Conservation (phyloP, 1,284 basidiomycete genomes). For the Malassezia caprae region DNA sequence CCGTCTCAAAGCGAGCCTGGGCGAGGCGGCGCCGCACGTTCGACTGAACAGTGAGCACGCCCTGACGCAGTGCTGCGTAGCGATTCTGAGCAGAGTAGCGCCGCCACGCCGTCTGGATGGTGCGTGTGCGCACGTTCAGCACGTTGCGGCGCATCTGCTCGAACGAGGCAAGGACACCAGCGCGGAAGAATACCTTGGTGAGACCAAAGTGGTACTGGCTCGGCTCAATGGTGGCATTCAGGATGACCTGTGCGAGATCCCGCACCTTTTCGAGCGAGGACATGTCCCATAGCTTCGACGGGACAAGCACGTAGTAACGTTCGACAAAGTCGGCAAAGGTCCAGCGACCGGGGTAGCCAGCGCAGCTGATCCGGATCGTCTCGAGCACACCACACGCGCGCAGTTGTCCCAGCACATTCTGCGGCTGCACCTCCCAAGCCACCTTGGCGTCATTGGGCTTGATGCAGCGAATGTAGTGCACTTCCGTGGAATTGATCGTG, state of each 20-base stretch:
- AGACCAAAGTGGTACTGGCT: constrained; percentile 95
- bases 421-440: constrained; percentile 93
- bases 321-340: constrained; percentile 99
- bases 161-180: constrained; percentile 94
- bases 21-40: constrained; percentile 85
- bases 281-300: constrained; percentile 67
- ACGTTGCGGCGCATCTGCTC: constrained; percentile 79
- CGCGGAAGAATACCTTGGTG: constrained; percentile 98
- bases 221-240: constrained; percentile 76
- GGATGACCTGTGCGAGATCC: constrained; percentile 71
- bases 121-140: constrained; percentile 78
- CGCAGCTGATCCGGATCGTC: constrained; percentile 96
- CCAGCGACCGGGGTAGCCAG: constrained; percentile 98
- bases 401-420: constrained; percentile 88
- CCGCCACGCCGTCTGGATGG: constrained; percentile 94
- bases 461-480: constrained; percentile 98
- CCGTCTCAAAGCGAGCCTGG: constrained; percentile 59
- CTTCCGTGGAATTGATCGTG: constrained; percentile 91
- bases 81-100: constrained; percentile 70
- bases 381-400: constrained; percentile 98
- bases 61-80: constrained; percentile 63
- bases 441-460: constrained; percentile 95
- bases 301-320: constrained; percentile 91
- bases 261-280: constrained; percentile 54
- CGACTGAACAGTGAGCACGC: constrained; percentile 77